These are phyloP conservation scores for Zasmidium citrigriseum DNA, from an alignment of 2,329 filamentous ascomycete genomes.

Conservation along the genomic window DNA sequence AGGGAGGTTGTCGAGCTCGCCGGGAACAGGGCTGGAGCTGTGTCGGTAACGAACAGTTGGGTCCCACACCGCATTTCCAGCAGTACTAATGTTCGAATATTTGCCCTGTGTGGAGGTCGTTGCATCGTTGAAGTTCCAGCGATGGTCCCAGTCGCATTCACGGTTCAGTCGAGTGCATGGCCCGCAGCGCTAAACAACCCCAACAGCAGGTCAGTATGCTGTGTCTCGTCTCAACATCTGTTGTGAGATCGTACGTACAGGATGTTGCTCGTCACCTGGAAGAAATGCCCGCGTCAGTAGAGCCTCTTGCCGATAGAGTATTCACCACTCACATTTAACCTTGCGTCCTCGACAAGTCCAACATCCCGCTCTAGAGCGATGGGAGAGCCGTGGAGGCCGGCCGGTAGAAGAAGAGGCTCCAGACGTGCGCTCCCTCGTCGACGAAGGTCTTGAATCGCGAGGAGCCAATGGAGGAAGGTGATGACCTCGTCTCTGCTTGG, in stretches of 20 bases:
- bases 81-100: slow-evolving; percentile 47
- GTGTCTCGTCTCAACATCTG: slow-evolving; percentile 22
- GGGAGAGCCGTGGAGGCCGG: slow-evolving; percentile 48
- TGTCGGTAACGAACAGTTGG: slow-evolving; percentile 18
- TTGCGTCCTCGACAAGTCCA: slow-evolving; percentile 45
- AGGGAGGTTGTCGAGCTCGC: slow-evolving; percentile 50
- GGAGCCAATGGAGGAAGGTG: slow-evolving; percentile 36
- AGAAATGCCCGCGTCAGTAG: background rate
- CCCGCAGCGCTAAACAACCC: slow-evolving; percentile 24
- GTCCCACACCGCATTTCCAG: slow-evolving; percentile 59
- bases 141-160: slow-evolving; percentile 59
- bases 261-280: slow-evolving; percentile 8
- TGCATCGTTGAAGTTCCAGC: slow-evolving; percentile 44
- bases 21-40: slow-evolving; percentile 7
- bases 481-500: slow-evolving; percentile 24
- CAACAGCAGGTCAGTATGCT: slow-evolving; percentile 8
- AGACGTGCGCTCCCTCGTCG: slow-evolving; percentile 26
- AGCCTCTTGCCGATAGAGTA: background rate
- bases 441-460: slow-evolving; percentile 21
- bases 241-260: background rate
- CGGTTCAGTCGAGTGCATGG: slow-evolving; percentile 59
- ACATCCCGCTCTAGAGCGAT: slow-evolving; percentile 56
- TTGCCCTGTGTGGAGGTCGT: slow-evolving; percentile 35
- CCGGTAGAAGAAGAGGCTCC: slow-evolving; percentile 13
- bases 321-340: slow-evolving; percentile 50